Conservation (phyloP, 306 rosid species). For the Abrus pulchellus region DNA sequence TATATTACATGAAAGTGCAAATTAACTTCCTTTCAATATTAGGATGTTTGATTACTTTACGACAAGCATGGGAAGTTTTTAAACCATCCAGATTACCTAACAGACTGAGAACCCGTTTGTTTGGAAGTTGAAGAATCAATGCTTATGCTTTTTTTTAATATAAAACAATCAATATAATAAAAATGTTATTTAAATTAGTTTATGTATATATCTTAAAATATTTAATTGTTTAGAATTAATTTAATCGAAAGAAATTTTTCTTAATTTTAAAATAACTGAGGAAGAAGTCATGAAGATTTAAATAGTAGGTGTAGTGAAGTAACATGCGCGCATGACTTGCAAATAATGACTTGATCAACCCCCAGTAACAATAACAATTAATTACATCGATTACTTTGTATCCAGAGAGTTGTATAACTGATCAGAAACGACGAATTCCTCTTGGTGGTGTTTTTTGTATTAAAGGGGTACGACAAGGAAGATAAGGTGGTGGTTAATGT, state of each 20-base stretch:
- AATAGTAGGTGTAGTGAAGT: slow-evolving; percentile 13
- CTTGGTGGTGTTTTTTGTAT: neutral
- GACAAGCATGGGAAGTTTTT: neutral
- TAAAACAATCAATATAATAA: too few relatives aligned
- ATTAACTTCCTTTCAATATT: neutral
- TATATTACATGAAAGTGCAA: too few relatives aligned
- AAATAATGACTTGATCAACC: neutral
- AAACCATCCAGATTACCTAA: neutral
- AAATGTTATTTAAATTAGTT: too few relatives aligned
- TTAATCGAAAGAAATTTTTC: too few relatives aligned
- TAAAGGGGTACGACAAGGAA: slow-evolving; percentile 70
- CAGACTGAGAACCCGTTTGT: too few relatives aligned
- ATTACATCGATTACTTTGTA: neutral
- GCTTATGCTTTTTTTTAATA: too few relatives aligned
- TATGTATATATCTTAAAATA: too few relatives aligned
- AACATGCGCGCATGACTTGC: neutral
- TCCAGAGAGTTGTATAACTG: neutral
- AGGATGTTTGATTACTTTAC: neutral
- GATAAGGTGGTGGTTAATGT: slow-evolving; percentile 91
- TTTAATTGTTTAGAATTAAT: too few relatives aligned
- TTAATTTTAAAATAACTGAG: too few relatives aligned
- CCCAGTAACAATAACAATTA: neutral
- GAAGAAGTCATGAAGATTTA: neutral
- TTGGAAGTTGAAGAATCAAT: too few relatives aligned
- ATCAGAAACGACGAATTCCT: neutral